Evolutionary conservation across 768 basidiomycete genomes (phyloP).

Genomic region (Tricholoma matsutake): DNA sequence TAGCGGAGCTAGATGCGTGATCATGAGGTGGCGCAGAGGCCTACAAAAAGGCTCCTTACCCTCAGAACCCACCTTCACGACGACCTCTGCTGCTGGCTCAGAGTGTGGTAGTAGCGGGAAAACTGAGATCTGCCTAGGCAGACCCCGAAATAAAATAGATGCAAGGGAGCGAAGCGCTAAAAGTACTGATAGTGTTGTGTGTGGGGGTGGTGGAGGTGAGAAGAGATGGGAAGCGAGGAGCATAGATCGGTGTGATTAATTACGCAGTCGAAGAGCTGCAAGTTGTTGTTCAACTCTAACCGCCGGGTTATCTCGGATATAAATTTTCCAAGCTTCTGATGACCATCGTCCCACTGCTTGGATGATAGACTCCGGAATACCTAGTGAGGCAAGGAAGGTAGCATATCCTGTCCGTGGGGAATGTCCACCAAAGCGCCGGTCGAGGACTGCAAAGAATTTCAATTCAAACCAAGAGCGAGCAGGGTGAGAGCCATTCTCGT

Average conservation of each 20-base stretch:
- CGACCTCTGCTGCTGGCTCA: too few species aligned
- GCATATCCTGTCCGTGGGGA: not conserved
- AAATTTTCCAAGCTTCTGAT: not conserved
- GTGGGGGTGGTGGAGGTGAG: not conserved
- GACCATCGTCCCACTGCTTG: not conserved
- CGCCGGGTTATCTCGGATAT: not conserved
- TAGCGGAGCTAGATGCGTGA: too few species aligned
- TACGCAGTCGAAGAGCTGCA: not conserved
- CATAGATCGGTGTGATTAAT: not conserved
- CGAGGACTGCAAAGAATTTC: not conserved
- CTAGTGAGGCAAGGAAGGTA: not conserved
- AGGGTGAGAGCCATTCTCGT: not conserved
- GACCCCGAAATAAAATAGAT: too few species aligned
- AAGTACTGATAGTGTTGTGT: not conserved
- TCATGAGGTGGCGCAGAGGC: too few species aligned
- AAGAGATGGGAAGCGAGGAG: not conserved
- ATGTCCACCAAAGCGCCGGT: not conserved
- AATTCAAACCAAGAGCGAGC: not conserved
- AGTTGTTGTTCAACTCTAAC: not conserved
- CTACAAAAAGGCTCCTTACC: too few species aligned
- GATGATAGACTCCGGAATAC: not conserved
- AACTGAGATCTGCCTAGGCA: too few species aligned
- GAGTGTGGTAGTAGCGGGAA: too few species aligned
- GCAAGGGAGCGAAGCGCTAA: not conserved
- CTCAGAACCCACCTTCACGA: too few species aligned